Conservation (phyloP, 1,284 basidiomycete species). For the Neolentinus lepideus region DNA sequence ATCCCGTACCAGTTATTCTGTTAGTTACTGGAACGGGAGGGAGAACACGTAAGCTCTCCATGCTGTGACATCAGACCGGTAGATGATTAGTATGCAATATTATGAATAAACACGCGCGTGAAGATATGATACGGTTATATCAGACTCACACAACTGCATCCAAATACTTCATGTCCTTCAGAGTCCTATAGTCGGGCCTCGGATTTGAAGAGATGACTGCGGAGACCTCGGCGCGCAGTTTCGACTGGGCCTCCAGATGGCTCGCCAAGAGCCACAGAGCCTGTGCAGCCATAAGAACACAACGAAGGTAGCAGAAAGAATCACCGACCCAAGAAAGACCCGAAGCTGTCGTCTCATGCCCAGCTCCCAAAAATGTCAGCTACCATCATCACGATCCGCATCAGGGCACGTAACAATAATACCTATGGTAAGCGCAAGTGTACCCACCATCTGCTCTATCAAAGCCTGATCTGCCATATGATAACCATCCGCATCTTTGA, state of each 20-base stretch:
- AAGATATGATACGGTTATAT: too few species aligned
- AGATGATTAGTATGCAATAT: neutral
- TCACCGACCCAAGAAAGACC: constrained; percentile 34
- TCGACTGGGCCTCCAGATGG: constrained; percentile 27
- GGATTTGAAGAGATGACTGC: constrained; percentile 27
- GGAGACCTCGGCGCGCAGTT: constrained; percentile 34
- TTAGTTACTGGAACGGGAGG: constrained; percentile 41
- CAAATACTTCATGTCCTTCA: constrained; percentile 38
- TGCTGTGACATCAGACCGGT: constrained; percentile 10
- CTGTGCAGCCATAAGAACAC: constrained; percentile 10
- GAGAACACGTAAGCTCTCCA: constrained; percentile 32
- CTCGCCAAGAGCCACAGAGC: constrained; percentile 33
- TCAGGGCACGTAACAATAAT: neutral
- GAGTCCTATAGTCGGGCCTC: constrained; percentile 34
- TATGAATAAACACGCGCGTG: too few species aligned
- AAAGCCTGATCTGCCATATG: constrained; percentile 38
- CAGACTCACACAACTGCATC: constrained; percentile 38
- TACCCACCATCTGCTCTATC: constrained; percentile 41
- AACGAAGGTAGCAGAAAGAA: neutral
- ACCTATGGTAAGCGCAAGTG: neutral
- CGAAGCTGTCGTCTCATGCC: constrained; percentile 45
- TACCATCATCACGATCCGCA: constrained; percentile 11
- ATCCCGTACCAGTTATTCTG: constrained; percentile 32
- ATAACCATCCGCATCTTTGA: constrained; percentile 16
- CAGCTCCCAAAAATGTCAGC: constrained; percentile 44